A percentile compares a stretch with the other conserved stretches of the same genome.
Evolutionary conservation across 1,284 basidiomycete genomes (phyloP).

Genomic region (Cystobasidiaceae sp.): DNA sequence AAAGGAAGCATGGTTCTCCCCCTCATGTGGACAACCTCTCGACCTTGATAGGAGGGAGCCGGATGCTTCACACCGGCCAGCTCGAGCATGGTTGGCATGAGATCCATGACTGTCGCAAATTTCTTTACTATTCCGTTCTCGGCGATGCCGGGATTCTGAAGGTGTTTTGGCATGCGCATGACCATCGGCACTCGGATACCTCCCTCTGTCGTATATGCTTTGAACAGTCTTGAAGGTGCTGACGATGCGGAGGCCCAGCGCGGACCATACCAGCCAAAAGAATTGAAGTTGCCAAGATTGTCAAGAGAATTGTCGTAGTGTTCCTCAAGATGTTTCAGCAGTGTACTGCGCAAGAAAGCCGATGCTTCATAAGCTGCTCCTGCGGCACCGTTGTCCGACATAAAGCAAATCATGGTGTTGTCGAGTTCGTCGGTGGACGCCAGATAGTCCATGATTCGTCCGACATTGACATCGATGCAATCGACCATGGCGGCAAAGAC

Average conservation of each 20-base stretch:
- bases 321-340: no score
- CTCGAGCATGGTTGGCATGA: constrained; percentile 37
- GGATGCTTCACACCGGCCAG: constrained; percentile 25
- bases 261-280: not conserved
- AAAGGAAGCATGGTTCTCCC: not conserved
- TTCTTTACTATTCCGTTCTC: not conserved
- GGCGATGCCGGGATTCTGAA: not conserved
- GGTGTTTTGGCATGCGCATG: constrained; percentile 14
- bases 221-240: constrained; percentile 38
- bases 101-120: constrained; percentile 37
- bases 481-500: constrained; percentile 46
- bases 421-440: constrained; percentile 38
- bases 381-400: constrained; percentile 46
- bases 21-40: not conserved
- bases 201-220: constrained; percentile 38
- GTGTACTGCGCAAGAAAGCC: no score
- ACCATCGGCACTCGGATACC: constrained; percentile 36
- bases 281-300: constrained; percentile 32
- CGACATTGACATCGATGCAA: constrained; percentile 42
- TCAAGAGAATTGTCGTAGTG: constrained; percentile 40
- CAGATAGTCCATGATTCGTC: not conserved
- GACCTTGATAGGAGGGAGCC: not conserved
- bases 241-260: constrained; percentile 38
- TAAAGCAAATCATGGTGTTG: constrained; percentile 45
- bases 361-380: constrained; percentile 38